Conservation (phyloP, 257 asterid species). For the Echites panduratus region DNA sequence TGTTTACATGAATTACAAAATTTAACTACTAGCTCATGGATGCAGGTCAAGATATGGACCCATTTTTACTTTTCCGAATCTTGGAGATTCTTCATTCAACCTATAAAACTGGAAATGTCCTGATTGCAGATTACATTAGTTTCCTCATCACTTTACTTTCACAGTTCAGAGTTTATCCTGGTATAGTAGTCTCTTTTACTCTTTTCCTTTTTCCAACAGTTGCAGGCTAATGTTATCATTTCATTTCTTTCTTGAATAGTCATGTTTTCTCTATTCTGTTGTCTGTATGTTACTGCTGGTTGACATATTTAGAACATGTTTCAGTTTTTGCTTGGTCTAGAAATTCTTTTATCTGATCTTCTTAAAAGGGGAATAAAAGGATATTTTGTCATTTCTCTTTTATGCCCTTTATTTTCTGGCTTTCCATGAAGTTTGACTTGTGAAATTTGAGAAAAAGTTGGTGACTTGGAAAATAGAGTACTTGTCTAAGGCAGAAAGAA, state of each 20-base stretch:
- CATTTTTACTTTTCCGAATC: slow-evolving; percentile 43
- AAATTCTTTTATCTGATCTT: background rate
- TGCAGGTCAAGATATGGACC: slow-evolving; percentile 62
- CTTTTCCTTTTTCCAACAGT: slow-evolving; percentile 7
- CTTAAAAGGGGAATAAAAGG: too few species aligned
- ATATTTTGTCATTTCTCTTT: too few species aligned
- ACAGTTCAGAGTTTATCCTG: slow-evolving; percentile 61
- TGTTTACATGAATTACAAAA: background rate
- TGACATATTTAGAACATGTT: background rate
- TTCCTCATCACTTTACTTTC: slow-evolving; percentile 72
- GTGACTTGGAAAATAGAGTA: background rate
- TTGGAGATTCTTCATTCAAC: slow-evolving; percentile 71
- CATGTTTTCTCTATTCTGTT: background rate
- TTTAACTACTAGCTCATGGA: slow-evolving; percentile 5
- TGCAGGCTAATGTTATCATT: background rate
- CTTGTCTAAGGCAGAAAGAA: background rate
- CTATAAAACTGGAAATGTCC: slow-evolving; percentile 71
- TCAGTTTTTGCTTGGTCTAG: background rate
- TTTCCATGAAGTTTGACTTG: background rate
- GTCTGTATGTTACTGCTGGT: background rate
- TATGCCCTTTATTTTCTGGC: too few species aligned
- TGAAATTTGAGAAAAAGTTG: background rate
- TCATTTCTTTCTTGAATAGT: background rate
- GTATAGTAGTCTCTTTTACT: slow-evolving; percentile 32
- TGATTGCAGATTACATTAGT: slow-evolving; percentile 67